Evolutionary conservation across 1,284 basidiomycete genomes (phyloP).

Genomic region (Malassezia japonica): DNA sequence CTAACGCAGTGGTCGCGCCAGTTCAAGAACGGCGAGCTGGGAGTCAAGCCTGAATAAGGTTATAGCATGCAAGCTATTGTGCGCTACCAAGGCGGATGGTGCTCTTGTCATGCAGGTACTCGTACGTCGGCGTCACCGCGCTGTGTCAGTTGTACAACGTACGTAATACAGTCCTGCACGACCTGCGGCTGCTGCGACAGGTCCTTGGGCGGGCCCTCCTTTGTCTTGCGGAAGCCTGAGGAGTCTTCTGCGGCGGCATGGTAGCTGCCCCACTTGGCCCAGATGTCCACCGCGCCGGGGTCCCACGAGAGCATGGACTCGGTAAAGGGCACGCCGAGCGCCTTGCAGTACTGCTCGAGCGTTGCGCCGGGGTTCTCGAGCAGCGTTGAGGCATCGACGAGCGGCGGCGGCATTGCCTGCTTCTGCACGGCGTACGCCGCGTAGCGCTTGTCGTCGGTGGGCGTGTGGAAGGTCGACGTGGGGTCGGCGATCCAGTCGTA

Average conservation of each 20-base stretch:
- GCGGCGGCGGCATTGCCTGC: slow-evolving; percentile 34
- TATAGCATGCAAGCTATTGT: too few relatives aligned
- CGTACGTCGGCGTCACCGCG: not conserved
- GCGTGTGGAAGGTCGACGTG: slow-evolving; percentile 31
- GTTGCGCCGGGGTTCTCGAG: slow-evolving; percentile 31
- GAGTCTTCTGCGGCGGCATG: slow-evolving; percentile 38
- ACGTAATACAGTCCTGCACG: slow-evolving; percentile 5
- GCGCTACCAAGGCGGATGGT: too few relatives aligned
- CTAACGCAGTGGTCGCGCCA: slow-evolving; percentile 40
- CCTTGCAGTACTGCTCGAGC: slow-evolving; percentile 31
- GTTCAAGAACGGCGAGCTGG: slow-evolving; percentile 42
- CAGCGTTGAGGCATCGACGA: slow-evolving; percentile 33
- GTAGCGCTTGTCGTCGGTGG: slow-evolving; percentile 10
- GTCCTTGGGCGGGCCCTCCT: not conserved
- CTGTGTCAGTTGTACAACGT: slow-evolving; percentile 4
- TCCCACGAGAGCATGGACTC: slow-evolving; percentile 40
- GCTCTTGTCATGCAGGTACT: not conserved
- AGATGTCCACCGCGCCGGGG: slow-evolving; percentile 34
- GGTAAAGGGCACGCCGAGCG: slow-evolving; percentile 35
- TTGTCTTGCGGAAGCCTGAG: slow-evolving; percentile 26
- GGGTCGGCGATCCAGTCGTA: slow-evolving; percentile 42
- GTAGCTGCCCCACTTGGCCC: slow-evolving; percentile 41
- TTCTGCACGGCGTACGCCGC: slow-evolving; percentile 11
- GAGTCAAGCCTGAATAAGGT: slow-evolving; percentile 26
- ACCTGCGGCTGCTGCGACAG: not conserved